Base-by-base conservation (phyloP, 257 asterid genomes). In the Salvia hispanica region DNA sequence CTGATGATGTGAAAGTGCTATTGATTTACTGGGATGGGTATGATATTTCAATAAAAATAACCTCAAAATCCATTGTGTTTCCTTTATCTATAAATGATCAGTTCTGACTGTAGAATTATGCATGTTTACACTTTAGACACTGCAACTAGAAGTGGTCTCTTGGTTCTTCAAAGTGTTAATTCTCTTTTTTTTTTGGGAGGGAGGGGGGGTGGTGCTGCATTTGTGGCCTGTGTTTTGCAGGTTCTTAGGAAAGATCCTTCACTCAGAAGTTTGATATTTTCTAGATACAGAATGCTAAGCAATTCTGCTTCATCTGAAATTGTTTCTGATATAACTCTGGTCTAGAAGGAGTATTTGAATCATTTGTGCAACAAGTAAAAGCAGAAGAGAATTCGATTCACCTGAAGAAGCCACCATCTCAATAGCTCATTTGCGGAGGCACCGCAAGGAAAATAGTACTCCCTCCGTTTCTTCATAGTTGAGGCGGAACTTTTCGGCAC, bases 391-490 rank as follows among this genome's bases (percentile, higher is more conserved):
- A 77, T 82, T 88, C 43, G 94, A 89, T 81, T 75, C 96, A 48
- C 96, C 96, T 46, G 96, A 91, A 82, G 98, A 91, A 78, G 95
- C 96, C 79, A 76, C 85, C 42, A 66, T 80, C 65, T 80, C 77
- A 4, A 87, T 89, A 70, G 84, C 81, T 77, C 95, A 84, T 78
- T 73, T 91, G 53, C 80, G 96, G 64, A 81, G 84, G 81, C 79
- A 81, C 66, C 96, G 98, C 43, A 87, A 78, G 78, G 88, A 78
- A 74, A 78, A 67, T 66, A n/a, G n/a, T n/a, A n/a, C n/a, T n/a
- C n/a, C n/a, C n/a, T n/a, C n/a, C n/a, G n/a, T n/a, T n/a, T n/a
- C n/a, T n/a, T n/a, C n/a, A n/a, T n/a, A n/a, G n/a, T n/a, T n/a
- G n/a, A n/a, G n/a, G n/a, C n/a, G n/a, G n/a, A n/a, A n/a, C n/a